phyloP scores from a whole-genome alignment of 495 filamentous ascomycete species.

The Trichoderma virens region DNA sequence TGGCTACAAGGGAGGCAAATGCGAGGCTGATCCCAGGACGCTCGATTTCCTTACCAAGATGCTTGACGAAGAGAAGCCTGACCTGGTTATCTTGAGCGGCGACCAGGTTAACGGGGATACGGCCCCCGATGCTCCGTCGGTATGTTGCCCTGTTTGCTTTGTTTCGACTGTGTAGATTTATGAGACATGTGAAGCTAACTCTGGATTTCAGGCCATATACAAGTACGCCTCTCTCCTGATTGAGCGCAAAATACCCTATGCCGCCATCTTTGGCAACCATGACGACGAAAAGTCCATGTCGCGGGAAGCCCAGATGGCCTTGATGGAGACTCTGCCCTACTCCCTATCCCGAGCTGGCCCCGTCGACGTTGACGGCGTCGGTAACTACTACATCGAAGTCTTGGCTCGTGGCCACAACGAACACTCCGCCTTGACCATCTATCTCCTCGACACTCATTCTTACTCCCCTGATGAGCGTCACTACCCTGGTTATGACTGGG shows the following conservation, averaged over 20 bases:
- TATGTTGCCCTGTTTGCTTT: constrained; percentile 19
- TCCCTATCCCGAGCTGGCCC: constrained; percentile 79
- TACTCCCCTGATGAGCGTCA: constrained; percentile 86
- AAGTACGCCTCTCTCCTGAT: constrained; percentile 85
- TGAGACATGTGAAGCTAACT: constrained; percentile 11
- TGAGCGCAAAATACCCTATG: constrained; percentile 83
- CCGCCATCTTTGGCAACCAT: constrained; percentile 93
- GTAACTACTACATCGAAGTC: constrained; percentile 92
- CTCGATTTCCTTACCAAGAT: constrained; percentile 78
- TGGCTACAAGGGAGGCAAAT: constrained; percentile 61
- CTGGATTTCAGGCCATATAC: constrained; percentile 66
- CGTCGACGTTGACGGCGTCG: constrained; percentile 75
- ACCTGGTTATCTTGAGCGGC: constrained; percentile 82
- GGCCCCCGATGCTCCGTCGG: constrained; percentile 79
- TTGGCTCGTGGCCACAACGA: constrained; percentile 67
- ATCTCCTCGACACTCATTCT: constrained; percentile 86
- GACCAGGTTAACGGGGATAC: constrained; percentile 96
- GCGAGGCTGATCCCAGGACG: constrained; percentile 86
- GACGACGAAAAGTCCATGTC: constrained; percentile 85
- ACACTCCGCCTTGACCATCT: constrained; percentile 87
- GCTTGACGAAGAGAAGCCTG: constrained; percentile 84
- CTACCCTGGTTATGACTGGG: constrained; percentile 87
- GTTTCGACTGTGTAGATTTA: neutral
- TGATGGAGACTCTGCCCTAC: constrained; percentile 81
- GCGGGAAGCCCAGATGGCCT: constrained; percentile 68